A percentile compares a stretch with the other conserved stretches of the same genome.
Evolutionary conservation across 331 rosid genomes (phyloP).

Genomic region (Cydonia oblonga): DNA sequence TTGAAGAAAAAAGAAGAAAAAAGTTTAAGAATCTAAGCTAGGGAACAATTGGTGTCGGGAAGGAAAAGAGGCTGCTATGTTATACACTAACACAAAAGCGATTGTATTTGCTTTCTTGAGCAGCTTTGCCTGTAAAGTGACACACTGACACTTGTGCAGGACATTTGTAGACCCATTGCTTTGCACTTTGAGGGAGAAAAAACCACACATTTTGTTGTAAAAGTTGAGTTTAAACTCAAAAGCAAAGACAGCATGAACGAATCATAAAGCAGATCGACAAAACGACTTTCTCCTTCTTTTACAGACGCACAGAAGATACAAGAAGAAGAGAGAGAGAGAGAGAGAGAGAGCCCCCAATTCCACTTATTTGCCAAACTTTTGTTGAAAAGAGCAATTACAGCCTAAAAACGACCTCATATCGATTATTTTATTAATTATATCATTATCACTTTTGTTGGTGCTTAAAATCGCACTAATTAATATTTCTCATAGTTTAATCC

Average conservation of each 20-base stretch:
- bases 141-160: conserved; percentile 10
- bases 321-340: too few species aligned
- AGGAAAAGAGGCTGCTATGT: conserved; percentile 2
- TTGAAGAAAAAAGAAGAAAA: background rate
- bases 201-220: too few species aligned
- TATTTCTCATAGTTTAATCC: too few species aligned
- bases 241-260: conserved; percentile 13
- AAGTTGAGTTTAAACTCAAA: conserved; percentile 9
- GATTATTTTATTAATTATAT: too few species aligned
- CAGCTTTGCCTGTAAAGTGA: conserved; percentile 16
- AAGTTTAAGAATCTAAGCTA: conserved; percentile 10
- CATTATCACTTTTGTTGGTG: too few species aligned
- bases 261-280: too few species aligned
- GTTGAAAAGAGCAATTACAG: background rate
- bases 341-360: too few species aligned
- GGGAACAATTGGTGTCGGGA: conserved; percentile 18
- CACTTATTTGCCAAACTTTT: background rate
- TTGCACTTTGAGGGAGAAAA: conserved; percentile 1
- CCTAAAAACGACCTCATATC: too few species aligned
- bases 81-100: background rate
- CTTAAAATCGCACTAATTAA: too few species aligned
- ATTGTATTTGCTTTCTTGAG: conserved; percentile 7
- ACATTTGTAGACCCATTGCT: conserved; percentile 7
- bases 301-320: too few species aligned
- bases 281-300: too few species aligned